Percentiles rank a stretch among this genome's conserved stretches.
These are phyloP conservation scores for Lasiodiplodia sp. DNA, from an alignment of 2,329 filamentous ascomycete genomes.

Conservation along the genomic window DNA sequence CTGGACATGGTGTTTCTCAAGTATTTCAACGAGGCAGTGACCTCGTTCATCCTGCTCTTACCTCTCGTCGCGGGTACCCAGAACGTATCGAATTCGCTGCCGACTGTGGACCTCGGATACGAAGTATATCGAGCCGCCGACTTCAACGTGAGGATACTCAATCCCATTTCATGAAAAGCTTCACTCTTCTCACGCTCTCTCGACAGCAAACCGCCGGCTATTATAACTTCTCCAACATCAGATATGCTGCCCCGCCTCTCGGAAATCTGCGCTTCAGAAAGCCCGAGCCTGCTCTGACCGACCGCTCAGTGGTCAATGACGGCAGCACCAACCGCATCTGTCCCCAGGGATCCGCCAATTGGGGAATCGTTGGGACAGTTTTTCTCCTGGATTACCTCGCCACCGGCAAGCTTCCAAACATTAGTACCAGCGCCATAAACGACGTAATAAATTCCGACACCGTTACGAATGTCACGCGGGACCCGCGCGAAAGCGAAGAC, in stretches of 20 bases:
- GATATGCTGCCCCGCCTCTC: constrained; percentile 62
- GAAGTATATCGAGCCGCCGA: no score
- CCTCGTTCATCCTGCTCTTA: no score
- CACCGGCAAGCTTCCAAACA: background rate
- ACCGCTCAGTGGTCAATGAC: constrained; percentile 55
- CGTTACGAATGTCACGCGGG: constrained; percentile 15
- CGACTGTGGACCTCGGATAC: no score
- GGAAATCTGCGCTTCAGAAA: constrained; percentile 60
- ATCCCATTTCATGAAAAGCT: no score
- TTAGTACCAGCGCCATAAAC: background rate
- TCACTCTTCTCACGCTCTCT: background rate
- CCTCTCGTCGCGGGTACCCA: no score
- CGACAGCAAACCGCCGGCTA: constrained; percentile 49
- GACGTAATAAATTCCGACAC: constrained; percentile 20
- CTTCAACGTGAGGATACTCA: no score
- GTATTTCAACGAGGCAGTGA: no score
- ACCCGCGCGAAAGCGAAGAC: constrained; percentile 39
- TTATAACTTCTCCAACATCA: constrained; percentile 65
- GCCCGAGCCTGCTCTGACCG: constrained; percentile 52
- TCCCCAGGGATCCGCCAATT: background rate
- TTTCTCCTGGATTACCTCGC: constrained; percentile 42
- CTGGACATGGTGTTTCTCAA: no score
- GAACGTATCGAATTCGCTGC: no score
- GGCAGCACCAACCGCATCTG: constrained; percentile 44
- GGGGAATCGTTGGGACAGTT: background rate